These are phyloP conservation scores for Sorghum bicolor DNA, from an alignment of 176 grass and related monocot species.

Conservation along the genomic window Sorghum_bicolor_NCBIv3 NC_012872.2:5746501-5747000, in stretches of 20 bases:
- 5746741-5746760: constrained; percentile 38
- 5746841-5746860: constrained; percentile 40
- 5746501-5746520: not conserved
- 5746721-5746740: constrained; percentile 33
- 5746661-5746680: constrained; percentile 65
- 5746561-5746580: constrained; percentile 56
- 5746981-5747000: not conserved
- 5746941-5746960: not conserved
- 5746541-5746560: constrained; percentile 60
- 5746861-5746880: constrained; percentile 40
- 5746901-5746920: no score
- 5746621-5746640: constrained; percentile 42
- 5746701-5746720: constrained; percentile 32
- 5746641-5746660: constrained; percentile 52
- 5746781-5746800: constrained; percentile 63
- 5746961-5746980: not conserved
- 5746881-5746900: not conserved
- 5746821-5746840: constrained; percentile 55
- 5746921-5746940: no score
- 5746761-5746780: constrained; percentile 56
- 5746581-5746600: constrained; percentile 45
- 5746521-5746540: constrained; percentile 18
- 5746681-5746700: constrained; percentile 80
- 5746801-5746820: constrained; percentile 60
- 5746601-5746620: constrained; percentile 45